Conservation (phyloP, 2,329 filamentous ascomycete species). For the Teratosphaeria epicoccoides region DNA sequence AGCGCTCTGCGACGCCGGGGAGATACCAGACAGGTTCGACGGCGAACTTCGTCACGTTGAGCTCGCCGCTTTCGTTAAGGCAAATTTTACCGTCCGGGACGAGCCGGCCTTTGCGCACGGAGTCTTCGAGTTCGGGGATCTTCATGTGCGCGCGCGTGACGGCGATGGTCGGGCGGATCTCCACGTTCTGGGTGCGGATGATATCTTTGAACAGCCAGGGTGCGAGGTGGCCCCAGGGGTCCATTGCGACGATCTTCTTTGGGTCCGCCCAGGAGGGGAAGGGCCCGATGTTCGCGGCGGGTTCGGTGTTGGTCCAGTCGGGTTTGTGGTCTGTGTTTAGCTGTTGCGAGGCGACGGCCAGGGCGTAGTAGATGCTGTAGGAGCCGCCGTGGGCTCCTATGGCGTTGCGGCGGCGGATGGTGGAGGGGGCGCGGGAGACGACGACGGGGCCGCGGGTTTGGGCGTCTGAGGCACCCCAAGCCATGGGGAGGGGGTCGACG, state of each 20-base stretch:
- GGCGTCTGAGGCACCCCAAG: constrained; percentile 75
- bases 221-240: constrained; percentile 79
- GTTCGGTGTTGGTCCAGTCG: constrained; percentile 77
- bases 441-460: constrained; percentile 73
- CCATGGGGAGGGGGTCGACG: constrained; percentile 78
- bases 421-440: constrained; percentile 64
- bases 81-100: constrained; percentile 79
- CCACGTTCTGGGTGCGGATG: constrained; percentile 67
- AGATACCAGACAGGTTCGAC: constrained; percentile 71
- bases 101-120: constrained; percentile 67
- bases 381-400: constrained; percentile 74
- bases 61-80: constrained; percentile 71
- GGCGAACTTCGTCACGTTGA: constrained; percentile 91
- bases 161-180: constrained; percentile 77
- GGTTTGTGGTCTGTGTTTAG: constrained; percentile 71
- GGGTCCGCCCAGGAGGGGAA: constrained; percentile 82
- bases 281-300: constrained; percentile 77
- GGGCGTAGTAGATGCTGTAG: constrained; percentile 89
- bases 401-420: constrained; percentile 68
- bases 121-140: constrained; percentile 86
- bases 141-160: constrained; percentile 92
- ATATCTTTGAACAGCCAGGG: constrained; percentile 73
- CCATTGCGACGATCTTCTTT: constrained; percentile 96
- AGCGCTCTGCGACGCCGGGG: constrained; percentile 66
- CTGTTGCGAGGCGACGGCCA: constrained; percentile 85